Evolutionary conservation across 1,284 basidiomycete genomes (phyloP), one percentile per base, ranked within the genome.

Genomic region (Moniliophthora roreri): DNA sequence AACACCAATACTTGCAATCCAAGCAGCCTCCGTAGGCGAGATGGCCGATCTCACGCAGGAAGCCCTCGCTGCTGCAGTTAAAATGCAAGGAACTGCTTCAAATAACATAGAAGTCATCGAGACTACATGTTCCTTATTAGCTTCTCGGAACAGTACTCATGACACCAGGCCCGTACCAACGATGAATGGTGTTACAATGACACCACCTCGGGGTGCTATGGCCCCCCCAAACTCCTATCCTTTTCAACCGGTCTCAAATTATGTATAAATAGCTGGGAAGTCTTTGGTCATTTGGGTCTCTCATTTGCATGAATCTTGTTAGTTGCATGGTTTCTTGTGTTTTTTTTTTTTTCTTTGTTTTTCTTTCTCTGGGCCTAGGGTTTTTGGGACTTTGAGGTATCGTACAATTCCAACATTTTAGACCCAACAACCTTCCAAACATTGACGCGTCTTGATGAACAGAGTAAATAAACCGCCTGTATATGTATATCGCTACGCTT

Each of bases 291-390:
- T 40, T 54, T 35, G 51, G 11, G 44, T 39, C 49, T 48, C 40
- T 45, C 49, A 32, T 42, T 18, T 39, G 15, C 21, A 36, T 44
- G 44, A 20, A n/a, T n/a, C 54, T 51, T 56, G 51, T 15, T 15
- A 38, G 4, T 38, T 38, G 4, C 37, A 13, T 13, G 48, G 48
- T 37, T 60, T 51, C 56, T 56, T 34, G 42, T 60, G 20, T 53
- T 56, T 53, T 49, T 53, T 48, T 55, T 56, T 47, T 58, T 59
- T 57, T 52, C 60, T 58, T 50, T 40, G 63, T 58, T 44, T 56
- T 60, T 60, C 60, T 51, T 42, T 57, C 59, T 62, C 58, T 61
- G 52, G 61, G 63, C 60, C 56, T 62, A 55, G 57, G 56, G 64
- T 60, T 66, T 64, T 38, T 52, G 63, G 61, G 63, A 64, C 62